Conservation (phyloP, 108 stramenopile genomes). For the Fragilaria radians region DNA sequence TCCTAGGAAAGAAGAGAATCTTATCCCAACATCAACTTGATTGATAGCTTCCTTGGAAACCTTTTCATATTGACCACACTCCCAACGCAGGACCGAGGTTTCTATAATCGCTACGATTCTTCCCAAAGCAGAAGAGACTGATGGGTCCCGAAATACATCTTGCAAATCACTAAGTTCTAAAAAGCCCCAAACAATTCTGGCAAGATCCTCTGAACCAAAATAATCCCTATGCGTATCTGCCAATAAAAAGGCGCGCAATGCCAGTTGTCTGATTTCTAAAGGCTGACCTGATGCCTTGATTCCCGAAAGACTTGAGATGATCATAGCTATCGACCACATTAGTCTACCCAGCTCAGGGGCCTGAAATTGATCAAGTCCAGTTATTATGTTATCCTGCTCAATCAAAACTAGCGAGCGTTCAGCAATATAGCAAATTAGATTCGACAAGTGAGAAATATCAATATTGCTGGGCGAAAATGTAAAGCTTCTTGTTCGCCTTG, state of each 20-base stretch:
- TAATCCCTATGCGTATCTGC: not conserved
- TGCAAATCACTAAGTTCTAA: conserved; percentile 23
- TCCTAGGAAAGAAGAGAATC: conserved; percentile 36
- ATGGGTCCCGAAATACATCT: conserved; percentile 1
- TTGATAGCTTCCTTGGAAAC: not conserved
- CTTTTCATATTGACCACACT: conserved; percentile 25
- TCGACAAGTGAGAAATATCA: conserved; percentile 3
- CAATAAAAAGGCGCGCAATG: conserved; percentile 3
- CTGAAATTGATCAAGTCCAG: conserved; percentile 18
- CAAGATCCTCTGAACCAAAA: not conserved
- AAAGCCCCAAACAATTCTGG: conserved; percentile 37
- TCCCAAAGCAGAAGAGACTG: conserved; percentile 19
- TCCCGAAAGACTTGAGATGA: conserved; percentile 6
- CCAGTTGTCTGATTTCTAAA: conserved; percentile 4
- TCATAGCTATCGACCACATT: conserved; percentile 33
- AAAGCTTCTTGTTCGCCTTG: not conserved
- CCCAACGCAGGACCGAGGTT: conserved; percentile 37
- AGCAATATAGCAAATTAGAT: conserved; percentile 22
- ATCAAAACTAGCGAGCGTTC: not conserved
- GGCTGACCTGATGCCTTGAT: not conserved
- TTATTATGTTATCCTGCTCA: not conserved
- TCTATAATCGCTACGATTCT: conserved; percentile 31
- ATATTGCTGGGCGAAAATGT: not conserved
- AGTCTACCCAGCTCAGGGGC: conserved; percentile 46
- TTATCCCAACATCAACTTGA: not conserved